A percentile compares a stretch with the other conserved stretches of the same genome.
These are phyloP conservation scores for Phalaenopsis equestris DNA, from an alignment of 106 monocot genomes.

Conservation along the genomic window DNA sequence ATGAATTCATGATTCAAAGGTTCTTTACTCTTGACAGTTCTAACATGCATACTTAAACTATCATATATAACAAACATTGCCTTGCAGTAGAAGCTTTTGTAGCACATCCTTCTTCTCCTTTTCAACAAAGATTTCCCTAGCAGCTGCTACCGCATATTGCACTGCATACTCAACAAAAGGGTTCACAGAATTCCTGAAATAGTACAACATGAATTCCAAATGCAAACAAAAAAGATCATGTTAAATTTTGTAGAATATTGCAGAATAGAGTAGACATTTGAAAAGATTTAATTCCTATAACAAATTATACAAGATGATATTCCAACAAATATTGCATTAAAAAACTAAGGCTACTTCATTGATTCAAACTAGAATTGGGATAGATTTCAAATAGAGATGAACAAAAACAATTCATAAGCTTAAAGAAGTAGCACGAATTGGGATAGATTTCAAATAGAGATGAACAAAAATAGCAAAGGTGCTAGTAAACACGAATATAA, in stretches of 20 bases:
- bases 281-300: not conserved
- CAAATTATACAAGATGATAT: not conserved
- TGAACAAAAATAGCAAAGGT: not conserved
- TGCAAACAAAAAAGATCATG: not conserved
- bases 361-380: not conserved
- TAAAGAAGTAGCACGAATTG: not conserved
- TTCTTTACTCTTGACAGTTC: not conserved
- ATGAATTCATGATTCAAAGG: not conserved
- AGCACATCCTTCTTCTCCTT: slow-evolving; percentile 43
- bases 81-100: slow-evolving; percentile 72
- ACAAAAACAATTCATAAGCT: not conserved
- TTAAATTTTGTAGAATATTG: not conserved
- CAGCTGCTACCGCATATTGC: slow-evolving; percentile 75
- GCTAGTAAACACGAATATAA: not conserved
- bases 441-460: not conserved
- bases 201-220: slow-evolving; percentile 6
- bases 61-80: slow-evolving; percentile 17
- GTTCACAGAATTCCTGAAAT: slow-evolving; percentile 66
- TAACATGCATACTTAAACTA: slow-evolving; percentile 6
- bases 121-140: slow-evolving; percentile 35
- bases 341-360: not conserved
- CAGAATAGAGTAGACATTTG: not conserved
- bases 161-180: slow-evolving; percentile 96
- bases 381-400: not conserved
- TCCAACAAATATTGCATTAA: not conserved